Evolutionary conservation across 2,329 filamentous ascomycete genomes (phyloP).

Genomic region (Penicillium sp.): DNA sequence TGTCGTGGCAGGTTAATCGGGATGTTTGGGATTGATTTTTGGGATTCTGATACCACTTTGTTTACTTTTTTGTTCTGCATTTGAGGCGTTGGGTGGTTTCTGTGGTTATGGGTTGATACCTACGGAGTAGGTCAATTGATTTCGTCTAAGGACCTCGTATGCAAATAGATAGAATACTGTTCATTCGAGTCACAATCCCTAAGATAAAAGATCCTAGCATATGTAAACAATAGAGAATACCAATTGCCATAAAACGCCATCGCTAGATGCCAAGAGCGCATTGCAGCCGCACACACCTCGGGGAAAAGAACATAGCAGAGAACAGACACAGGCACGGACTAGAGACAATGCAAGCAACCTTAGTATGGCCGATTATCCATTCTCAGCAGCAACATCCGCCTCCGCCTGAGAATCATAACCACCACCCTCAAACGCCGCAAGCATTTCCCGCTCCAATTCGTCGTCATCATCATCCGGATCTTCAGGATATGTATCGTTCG

Average conservation of each 20-base stretch:
- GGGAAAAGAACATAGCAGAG: constrained; percentile 4
- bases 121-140: too few species aligned
- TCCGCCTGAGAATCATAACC: constrained; percentile 36
- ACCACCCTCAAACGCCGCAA: constrained; percentile 55
- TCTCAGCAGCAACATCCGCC: constrained; percentile 34
- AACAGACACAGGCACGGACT: not conserved
- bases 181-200: not conserved
- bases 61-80: constrained; percentile 2
- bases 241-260: constrained; percentile 23
- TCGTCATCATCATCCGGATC: constrained; percentile 45
- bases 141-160: too few species aligned
- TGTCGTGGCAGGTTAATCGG: constrained; percentile 54
- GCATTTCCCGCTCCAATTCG: constrained; percentile 52
- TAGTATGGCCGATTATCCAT: too few species aligned
- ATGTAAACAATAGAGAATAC: too few species aligned
- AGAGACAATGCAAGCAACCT: too few species aligned
- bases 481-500: constrained; percentile 17
- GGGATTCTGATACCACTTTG: constrained; percentile 7
- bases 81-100: constrained; percentile 9
- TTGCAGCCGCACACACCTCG: constrained; percentile 23
- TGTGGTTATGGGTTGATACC: too few species aligned
- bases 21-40: constrained; percentile 28
- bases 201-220: not conserved
- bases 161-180: too few species aligned
- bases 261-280: constrained; percentile 33